Conservation (phyloP, 495 filamentous ascomycete genomes). For the Amorphotheca resinae region DNA sequence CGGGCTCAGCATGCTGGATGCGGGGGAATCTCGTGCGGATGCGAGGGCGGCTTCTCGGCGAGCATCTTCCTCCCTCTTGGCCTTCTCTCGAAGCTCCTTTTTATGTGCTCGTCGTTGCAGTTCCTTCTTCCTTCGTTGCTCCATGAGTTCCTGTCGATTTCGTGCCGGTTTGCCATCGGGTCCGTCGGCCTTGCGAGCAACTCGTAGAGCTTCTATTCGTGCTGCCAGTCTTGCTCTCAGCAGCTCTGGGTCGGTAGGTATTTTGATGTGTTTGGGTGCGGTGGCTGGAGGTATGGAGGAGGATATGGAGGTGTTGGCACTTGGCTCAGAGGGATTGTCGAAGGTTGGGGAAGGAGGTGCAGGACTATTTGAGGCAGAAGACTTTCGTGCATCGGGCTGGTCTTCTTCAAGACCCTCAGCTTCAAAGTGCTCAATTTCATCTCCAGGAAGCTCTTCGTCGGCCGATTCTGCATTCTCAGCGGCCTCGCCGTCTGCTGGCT, state of each 20-base stretch:
- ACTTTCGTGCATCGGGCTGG: constrained; percentile 12
- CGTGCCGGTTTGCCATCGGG: constrained; percentile 65
- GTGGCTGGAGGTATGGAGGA: constrained; percentile 50
- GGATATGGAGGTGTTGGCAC: constrained; percentile 60
- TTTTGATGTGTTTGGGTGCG: constrained; percentile 39
- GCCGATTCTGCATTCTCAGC: constrained; percentile 24
- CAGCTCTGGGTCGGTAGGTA: constrained; percentile 50
- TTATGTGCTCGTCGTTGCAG: constrained; percentile 75
- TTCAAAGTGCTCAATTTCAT: constrained; percentile 24
- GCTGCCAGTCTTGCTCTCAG: constrained; percentile 64
- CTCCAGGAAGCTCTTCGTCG: constrained; percentile 24
- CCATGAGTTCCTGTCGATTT: constrained; percentile 80
- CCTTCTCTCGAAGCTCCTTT: constrained; percentile 61
- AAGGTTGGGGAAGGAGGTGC: constrained; percentile 50
- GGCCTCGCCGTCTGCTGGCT: constrained; percentile 17
- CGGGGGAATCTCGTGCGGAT: constrained; percentile 43
- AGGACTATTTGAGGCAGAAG: constrained; percentile 37
- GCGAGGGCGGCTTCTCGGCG: constrained; percentile 57
- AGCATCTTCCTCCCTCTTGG: constrained; percentile 61
- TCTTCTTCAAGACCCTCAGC: constrained; percentile 17
- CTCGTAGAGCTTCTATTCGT: constrained; percentile 70
- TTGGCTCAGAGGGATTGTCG: constrained; percentile 40
- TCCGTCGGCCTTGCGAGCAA: constrained; percentile 69
- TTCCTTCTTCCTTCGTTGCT: constrained; percentile 76
- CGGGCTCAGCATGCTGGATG: constrained; percentile 48